A percentile compares a stretch with the other conserved stretches of the same genome.
Evolutionary conservation across 371 early-diverging fungal species (phyloP).

Genomic region (Blakeslea trispora): DNA sequence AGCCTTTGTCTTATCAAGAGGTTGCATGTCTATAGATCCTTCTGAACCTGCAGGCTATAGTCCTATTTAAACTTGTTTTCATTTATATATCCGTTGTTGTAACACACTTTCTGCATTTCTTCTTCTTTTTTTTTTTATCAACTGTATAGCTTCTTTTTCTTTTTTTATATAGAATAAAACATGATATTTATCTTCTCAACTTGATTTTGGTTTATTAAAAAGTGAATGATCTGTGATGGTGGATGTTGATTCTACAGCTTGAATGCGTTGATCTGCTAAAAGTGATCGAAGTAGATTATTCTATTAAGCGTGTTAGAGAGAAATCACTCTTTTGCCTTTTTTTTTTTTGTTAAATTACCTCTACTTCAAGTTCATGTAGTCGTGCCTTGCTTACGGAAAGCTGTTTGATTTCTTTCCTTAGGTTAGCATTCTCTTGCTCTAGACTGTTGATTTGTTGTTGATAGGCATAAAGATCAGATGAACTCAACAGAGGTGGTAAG

Average conservation of each 20-base stretch:
- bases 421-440: constrained; percentile 17
- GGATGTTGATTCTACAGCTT: too few relatives aligned
- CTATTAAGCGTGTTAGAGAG: too few relatives aligned
- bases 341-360: constrained; percentile 18
- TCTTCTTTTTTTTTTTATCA: not conserved
- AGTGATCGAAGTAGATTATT: constrained; percentile 12
- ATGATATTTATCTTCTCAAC: too few relatives aligned
- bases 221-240: too few relatives aligned
- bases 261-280: not conserved
- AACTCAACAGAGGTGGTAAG: not conserved
- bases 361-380: constrained; percentile 37
- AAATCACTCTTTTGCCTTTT: too few relatives aligned
- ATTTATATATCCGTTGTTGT: not conserved
- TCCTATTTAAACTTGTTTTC: constrained; percentile 22
- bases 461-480: not conserved
- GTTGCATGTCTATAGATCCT: constrained; percentile 32
- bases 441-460: constrained; percentile 6
- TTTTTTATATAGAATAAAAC: too few relatives aligned
- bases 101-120: too few relatives aligned
- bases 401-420: constrained; percentile 18
- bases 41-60: constrained; percentile 33
- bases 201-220: too few relatives aligned
- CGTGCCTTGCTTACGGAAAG: constrained; percentile 16
- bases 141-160: too few relatives aligned
- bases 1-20: constrained; percentile 31